Conservation (phyloP, 164 flowering plant genomes). For the Dillenia suffruticosa region DNA sequence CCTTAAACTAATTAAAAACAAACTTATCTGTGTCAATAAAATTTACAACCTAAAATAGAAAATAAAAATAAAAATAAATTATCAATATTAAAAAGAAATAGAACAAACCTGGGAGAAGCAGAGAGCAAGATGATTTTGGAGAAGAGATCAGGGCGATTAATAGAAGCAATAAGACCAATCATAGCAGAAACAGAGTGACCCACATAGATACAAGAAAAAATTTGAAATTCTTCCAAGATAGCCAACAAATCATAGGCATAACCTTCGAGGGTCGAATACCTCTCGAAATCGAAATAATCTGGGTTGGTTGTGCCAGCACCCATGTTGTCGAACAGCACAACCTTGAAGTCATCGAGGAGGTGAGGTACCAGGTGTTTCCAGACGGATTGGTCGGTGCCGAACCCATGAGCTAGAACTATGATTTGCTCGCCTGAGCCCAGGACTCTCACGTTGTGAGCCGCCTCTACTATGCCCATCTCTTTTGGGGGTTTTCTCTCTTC, state of each 20-base stretch:
- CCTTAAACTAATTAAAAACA: no score
- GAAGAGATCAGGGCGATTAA: slow-evolving; percentile 2
- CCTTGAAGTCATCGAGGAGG: slow-evolving; percentile 25
- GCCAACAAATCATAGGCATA: slow-evolving; percentile 51
- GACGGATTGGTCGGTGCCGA: slow-evolving; percentile 2
- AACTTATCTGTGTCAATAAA: no score
- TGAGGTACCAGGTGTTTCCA: slow-evolving; percentile 32
- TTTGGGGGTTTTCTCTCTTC: no score
- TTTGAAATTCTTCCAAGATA: slow-evolving; percentile 51
- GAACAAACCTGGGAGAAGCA: background rate
- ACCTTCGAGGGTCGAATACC: slow-evolving; percentile 51
- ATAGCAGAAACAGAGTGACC: slow-evolving; percentile 90
- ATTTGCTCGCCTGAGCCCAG: background rate
- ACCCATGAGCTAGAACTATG: background rate
- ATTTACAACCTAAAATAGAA: no score
- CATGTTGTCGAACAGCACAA: slow-evolving; percentile 53
- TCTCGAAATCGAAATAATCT: slow-evolving; percentile 61
- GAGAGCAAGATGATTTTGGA: background rate
- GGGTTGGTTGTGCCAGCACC: slow-evolving; percentile 65
- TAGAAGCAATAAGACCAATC: slow-evolving; percentile 30
- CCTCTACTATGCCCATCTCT: slow-evolving; percentile 1
- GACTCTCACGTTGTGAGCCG: background rate
- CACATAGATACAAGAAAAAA: slow-evolving; percentile 64
- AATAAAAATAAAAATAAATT: background rate
- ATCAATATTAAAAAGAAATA: background rate